A percentile compares a stretch with the other conserved stretches of the same genome.
Conservation (phyloP, 2,329 filamentous ascomycete species). For the Simplicillium sp. region DNA sequence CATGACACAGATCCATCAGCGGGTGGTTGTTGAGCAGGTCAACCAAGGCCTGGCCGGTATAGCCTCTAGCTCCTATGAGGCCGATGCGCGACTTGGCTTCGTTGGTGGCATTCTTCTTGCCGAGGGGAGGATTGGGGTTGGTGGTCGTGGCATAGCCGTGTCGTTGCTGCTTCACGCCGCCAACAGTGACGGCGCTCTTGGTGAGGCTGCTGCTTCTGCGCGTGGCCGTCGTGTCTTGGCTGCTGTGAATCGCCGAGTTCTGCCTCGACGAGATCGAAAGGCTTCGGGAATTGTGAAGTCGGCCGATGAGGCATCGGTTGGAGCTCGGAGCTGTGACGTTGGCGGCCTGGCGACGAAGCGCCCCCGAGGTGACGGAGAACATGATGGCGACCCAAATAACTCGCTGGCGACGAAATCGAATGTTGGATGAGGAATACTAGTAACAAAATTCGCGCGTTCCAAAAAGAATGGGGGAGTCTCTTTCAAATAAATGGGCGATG, state of each 20-base stretch:
- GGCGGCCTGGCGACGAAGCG: constrained; percentile 2
- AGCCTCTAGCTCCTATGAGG: constrained; percentile 85
- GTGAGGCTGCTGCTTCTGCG: background rate
- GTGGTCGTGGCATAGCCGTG: constrained; percentile 13
- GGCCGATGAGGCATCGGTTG: constrained; percentile 1
- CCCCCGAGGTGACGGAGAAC: constrained; percentile 4
- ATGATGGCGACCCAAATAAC: background rate
- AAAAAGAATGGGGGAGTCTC: too few species aligned
- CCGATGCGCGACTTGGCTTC: constrained; percentile 69
- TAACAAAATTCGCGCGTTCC: too few species aligned
- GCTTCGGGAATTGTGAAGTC: too few species aligned
- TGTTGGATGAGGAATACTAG: too few species aligned
- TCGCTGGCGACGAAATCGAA: too few species aligned
- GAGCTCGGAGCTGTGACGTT: background rate
- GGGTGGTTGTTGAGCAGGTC: constrained; percentile 81
- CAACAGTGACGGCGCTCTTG: background rate
- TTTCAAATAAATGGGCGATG: too few species aligned
- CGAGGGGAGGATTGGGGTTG: constrained; percentile 75
- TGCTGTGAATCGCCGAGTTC: background rate
- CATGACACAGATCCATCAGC: constrained; percentile 79
- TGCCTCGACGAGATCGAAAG: too few species aligned
- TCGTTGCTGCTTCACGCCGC: constrained; percentile 9
- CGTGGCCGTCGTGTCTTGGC: constrained; percentile 9
- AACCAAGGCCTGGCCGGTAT: constrained; percentile 87
- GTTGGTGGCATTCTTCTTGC: constrained; percentile 81